Base-by-base conservation (phyloP, 208 protist genomes). In the Leishmania braziliensis region DNA sequence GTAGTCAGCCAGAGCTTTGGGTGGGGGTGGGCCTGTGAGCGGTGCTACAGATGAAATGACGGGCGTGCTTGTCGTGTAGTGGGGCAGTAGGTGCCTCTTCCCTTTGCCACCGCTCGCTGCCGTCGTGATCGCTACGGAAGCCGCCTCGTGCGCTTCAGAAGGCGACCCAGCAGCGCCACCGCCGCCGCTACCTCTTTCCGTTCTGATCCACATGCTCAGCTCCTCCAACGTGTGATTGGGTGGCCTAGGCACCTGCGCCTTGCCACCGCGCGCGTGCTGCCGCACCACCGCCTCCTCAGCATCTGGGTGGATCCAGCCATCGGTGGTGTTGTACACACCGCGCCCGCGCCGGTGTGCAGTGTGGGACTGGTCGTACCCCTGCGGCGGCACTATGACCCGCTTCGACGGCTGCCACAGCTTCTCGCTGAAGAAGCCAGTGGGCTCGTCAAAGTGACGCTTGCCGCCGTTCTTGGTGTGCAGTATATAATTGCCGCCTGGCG, bases 371-470 rank as follows among this genome's bases (percentile, higher is more conserved):
- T 78, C 82, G 12, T 84, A 48, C 66, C 77, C 82, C 53, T 63
- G 46, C 53, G 71, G 73, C 3, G 81, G 79, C 5, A 53, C 53
- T 26, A 85, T 77, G 26, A 84, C 63, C 1, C 80, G 78, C 81
- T 89, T 88, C 39, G 71, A 82, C 23, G 85, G 84, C 60, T 76
- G 29, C 86, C 88, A 90, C 77, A 23, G 23, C 74, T 23, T 0
- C 81, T 95, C 89, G 18, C 73, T 79, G 71, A 54, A 56, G 73
- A 48, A 26, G 9, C 90, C 86, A 5, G 79, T 86, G 33, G 23
- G 20, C 77, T 96, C 89, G 26, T 90, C 87, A 80, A 90, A 96
- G 81, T 97, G 93, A n/a, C 93, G 86, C 53, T 86, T 83, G 16
- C 93, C 93, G n/a, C 89, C 89, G 58, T 91, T 86, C 43, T 85